Evolutionary conservation across 1,284 basidiomycete species (phyloP).

Genomic region (Clitocybe nebularis): DNA sequence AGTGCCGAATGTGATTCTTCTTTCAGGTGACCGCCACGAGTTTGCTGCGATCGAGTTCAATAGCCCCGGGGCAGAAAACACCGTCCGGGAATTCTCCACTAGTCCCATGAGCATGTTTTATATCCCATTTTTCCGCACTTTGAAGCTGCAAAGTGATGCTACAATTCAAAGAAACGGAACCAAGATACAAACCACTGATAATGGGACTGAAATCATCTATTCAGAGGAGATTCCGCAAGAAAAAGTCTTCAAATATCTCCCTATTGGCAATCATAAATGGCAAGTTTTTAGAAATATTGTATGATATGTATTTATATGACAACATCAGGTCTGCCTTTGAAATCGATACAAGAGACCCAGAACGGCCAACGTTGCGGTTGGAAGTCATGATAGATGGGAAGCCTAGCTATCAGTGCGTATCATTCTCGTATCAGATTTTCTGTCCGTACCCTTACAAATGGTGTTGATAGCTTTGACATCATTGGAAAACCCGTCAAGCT

Average conservation of each 20-base stretch:
- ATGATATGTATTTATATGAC: background rate
- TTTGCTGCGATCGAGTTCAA: constrained; percentile 71
- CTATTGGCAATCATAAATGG: constrained; percentile 65
- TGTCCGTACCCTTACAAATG: background rate
- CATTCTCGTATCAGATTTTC: constrained; percentile 1
- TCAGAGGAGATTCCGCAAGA: constrained; percentile 52
- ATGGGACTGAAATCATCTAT: constrained; percentile 21
- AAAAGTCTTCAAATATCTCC: constrained; percentile 60
- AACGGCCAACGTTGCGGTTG: constrained; percentile 51
- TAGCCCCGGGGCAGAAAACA: constrained; percentile 30
- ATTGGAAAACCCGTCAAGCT: constrained; percentile 46
- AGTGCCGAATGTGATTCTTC: constrained; percentile 70
- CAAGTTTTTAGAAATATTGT: constrained; percentile 20
- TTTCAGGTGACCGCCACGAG: constrained; percentile 76
- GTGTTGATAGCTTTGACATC: constrained; percentile 41
- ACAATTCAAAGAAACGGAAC: constrained; percentile 33
- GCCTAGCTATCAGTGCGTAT: constrained; percentile 51
- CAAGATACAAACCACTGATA: constrained; percentile 20
- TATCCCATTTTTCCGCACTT: constrained; percentile 55
- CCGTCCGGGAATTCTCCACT: constrained; percentile 39
- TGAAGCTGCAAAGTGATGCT: constrained; percentile 40
- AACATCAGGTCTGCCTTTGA: constrained; percentile 61
- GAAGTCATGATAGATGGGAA: constrained; percentile 67
- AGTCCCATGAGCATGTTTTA: constrained; percentile 75
- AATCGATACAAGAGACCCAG: constrained; percentile 62